Conservation (phyloP, 2,329 filamentous ascomycete species). For the Talaromyces sp. region DNA sequence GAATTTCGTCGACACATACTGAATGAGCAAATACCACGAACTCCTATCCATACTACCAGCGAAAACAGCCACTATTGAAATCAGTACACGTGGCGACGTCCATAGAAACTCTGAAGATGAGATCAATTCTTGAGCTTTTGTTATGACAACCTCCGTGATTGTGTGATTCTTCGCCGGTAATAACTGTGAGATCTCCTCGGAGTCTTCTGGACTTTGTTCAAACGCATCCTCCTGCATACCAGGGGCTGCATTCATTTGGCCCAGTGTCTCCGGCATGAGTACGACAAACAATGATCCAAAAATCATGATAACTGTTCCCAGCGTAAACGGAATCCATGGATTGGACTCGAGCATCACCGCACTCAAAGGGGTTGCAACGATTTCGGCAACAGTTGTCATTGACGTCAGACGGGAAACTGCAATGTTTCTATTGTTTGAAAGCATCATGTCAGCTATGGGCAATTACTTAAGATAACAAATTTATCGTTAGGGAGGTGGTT, state of each 20-base stretch:
- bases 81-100: slow-evolving; percentile 18
- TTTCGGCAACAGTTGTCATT: background rate
- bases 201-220: background rate
- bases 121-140: slow-evolving; percentile 19
- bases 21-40: slow-evolving; percentile 23
- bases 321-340: slow-evolving; percentile 11
- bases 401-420: slow-evolving; percentile 4
- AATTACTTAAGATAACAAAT: no score
- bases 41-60: slow-evolving; percentile 22
- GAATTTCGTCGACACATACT: slow-evolving; percentile 28
- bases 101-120: slow-evolving; percentile 24
- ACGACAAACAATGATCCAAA: background rate
- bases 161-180: background rate
- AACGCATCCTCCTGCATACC: background rate
- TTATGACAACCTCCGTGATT: slow-evolving; percentile 6
- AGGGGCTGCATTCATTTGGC: slow-evolving; percentile 15
- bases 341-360: background rate
- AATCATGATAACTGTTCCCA: background rate
- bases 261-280: slow-evolving; percentile 11
- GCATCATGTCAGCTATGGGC: background rate
- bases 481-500: background rate
- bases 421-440: background rate
- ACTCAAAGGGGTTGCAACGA: slow-evolving; percentile 6
- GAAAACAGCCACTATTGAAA: slow-evolving; percentile 22
- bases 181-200: background rate